Base-by-base conservation (phyloP, 1,284 basidiomycete genomes). In the Pholiota adiposa region DNA sequence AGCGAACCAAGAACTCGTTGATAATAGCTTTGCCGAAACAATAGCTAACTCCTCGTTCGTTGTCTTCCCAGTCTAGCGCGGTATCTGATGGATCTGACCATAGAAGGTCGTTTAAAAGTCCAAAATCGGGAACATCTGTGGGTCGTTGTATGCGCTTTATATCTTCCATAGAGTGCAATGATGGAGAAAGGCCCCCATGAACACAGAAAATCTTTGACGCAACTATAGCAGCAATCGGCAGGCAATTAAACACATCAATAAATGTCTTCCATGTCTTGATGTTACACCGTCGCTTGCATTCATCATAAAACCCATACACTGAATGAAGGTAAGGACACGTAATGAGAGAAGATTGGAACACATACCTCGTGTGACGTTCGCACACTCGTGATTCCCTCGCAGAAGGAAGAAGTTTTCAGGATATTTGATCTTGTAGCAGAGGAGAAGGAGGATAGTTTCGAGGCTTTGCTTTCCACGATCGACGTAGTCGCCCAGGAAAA, bases 211-310 rank as follows among this genome's bases (percentile, higher is more conserved):
- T 99, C 82, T 99, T 99, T 68, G 94, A 96, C 11, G 97, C 97
- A 54, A 99, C 97, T 67, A 99, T 94, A 36, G 97, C 96, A 40
- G 97, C 96, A 70, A 99, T 99, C 49, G 97, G 97, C 11, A 99
- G 85, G 69, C 95, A 96, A 79, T 99, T 99, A 86, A 99, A 99
- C 44, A 98, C 97, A 77, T 99, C 97, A 75, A 98, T 95, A 75
- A 99, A 99, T 12, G 96, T 96, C 81, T 98, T 99, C 97, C 97
- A 99, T 40, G 95, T 96, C 82, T 99, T 99, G 85, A 99, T 97
- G 77, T 98, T 98, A 83, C 95, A 97, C 67, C 97, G 88, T 71
- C 97, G 90, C 81, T 99, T 99, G 85, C 97, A 99, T 80, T 99
- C 97, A 79, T 99, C 97, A 77, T 99, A 99, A 79, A 99, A 99